Conservation (phyloP, 108 stramenopile species). For the Stephanodiscus triporus region DNA sequence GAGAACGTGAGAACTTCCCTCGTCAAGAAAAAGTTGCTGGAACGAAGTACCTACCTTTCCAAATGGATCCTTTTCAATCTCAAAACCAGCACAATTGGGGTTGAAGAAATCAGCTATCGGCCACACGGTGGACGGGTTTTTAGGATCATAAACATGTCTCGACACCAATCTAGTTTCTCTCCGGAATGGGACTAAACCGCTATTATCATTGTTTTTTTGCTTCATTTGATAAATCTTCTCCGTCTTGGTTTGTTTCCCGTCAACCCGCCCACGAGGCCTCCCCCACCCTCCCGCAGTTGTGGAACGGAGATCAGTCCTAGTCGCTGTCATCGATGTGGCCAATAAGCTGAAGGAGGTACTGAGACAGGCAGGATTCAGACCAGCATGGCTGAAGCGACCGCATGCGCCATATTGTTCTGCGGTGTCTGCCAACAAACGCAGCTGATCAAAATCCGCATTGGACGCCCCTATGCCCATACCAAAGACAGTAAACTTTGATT, state of each 20-base stretch:
- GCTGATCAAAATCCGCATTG: slow-evolving; percentile 30
- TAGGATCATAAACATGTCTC: slow-evolving; percentile 29
- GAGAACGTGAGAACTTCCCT: neutral
- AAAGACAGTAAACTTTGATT: slow-evolving; percentile 36
- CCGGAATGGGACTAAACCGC: slow-evolving; percentile 13
- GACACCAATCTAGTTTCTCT: slow-evolving; percentile 32
- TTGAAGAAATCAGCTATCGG: slow-evolving; percentile 26
- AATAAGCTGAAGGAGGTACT: slow-evolving; percentile 37
- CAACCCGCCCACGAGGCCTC: no score
- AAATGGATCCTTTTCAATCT: slow-evolving; percentile 48
- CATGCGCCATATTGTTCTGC: slow-evolving; percentile 24
- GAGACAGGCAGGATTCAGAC: slow-evolving; percentile 35
- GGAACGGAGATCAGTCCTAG: slow-evolving; percentile 38
- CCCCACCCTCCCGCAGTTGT: no score
- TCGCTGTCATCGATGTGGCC: slow-evolving; percentile 51
- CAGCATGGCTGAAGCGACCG: slow-evolving; percentile 46
- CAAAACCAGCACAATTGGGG: slow-evolving; percentile 27
- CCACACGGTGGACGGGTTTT: slow-evolving; percentile 27
- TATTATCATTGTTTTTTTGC: slow-evolving; percentile 21
- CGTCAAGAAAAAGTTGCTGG: neutral
- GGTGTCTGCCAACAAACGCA: slow-evolving; percentile 24
- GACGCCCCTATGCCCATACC: slow-evolving; percentile 47
- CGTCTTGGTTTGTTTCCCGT: slow-evolving; percentile 25
- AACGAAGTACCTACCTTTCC: slow-evolving; percentile 15
- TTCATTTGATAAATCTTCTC: slow-evolving; percentile 40